Conservation (phyloP, 2,329 filamentous ascomycete genomes). For the Aureobasidium sp. region DNA sequence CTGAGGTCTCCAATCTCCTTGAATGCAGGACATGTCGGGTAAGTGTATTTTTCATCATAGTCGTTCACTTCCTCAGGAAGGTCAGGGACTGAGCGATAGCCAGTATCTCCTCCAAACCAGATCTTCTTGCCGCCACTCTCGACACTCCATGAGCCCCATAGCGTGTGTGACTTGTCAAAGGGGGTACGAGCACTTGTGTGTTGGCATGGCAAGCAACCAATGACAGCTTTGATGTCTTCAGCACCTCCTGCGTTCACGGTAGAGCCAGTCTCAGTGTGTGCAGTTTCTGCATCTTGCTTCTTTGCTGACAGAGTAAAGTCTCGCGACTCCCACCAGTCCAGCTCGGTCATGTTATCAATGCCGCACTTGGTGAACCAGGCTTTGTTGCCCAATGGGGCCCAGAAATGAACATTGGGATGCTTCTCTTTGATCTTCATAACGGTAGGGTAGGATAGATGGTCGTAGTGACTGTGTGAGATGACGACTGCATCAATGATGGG, state of each 20-base stretch:
- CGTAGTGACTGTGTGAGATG: slow-evolving; percentile 88
- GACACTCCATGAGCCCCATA: slow-evolving; percentile 86
- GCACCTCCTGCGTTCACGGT: slow-evolving; percentile 6
- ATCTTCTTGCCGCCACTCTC: slow-evolving; percentile 66
- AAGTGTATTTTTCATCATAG: slow-evolving; percentile 57
- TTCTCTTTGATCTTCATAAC: slow-evolving; percentile 60
- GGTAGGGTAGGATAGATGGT: slow-evolving; percentile 74
- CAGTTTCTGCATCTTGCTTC: slow-evolving; percentile 12
- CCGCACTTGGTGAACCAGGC: slow-evolving; percentile 69
- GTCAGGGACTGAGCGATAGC: slow-evolving; percentile 70
- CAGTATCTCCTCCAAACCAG: slow-evolving; percentile 80
- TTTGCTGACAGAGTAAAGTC: slow-evolving; percentile 54
- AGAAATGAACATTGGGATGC: slow-evolving; percentile 76
- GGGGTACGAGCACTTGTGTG: slow-evolving; percentile 63
- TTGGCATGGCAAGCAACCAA: slow-evolving; percentile 77
- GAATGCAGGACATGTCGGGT: slow-evolving; percentile 76
- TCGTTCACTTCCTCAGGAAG: slow-evolving; percentile 58
- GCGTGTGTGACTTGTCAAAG: slow-evolving; percentile 64
- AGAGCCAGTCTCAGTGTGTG: neutral
- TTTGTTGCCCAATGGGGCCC: slow-evolving; percentile 75
- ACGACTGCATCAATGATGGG: slow-evolving; percentile 48
- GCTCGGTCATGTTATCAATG: slow-evolving; percentile 69
- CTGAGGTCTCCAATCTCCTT: slow-evolving; percentile 68
- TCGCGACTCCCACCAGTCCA: slow-evolving; percentile 91
- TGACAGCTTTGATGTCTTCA: slow-evolving; percentile 55